Evolutionary conservation across 176 grass and related monocot genomes (phyloP).

Genomic region (Cymbopogon citratus): DNA sequence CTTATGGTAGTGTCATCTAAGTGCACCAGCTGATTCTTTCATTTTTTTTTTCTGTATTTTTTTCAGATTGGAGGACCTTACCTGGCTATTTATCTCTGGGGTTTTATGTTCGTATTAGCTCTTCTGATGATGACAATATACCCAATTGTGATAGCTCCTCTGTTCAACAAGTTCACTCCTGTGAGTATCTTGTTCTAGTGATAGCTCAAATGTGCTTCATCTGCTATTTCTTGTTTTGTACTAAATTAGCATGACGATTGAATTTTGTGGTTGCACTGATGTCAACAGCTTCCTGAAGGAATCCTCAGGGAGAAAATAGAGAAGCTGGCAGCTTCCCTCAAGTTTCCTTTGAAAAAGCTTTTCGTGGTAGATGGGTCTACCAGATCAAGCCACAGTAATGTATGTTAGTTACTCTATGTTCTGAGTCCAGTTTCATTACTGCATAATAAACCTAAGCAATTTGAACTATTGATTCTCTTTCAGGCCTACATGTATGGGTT

Average conservation of each 20-base stretch:
- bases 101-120: conserved; percentile 89
- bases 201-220: background rate
- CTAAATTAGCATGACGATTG: background rate
- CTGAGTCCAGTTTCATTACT: background rate
- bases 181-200: conserved; percentile 48
- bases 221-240: conserved; percentile 8
- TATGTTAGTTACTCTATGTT: conserved; percentile 34
- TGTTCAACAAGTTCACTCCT: conserved; percentile 98
- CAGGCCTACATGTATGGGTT: conserved; percentile 99
- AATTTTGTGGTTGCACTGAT: conserved; percentile 13
- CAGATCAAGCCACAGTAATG: conserved; percentile 98
- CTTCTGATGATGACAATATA: conserved; percentile 96
- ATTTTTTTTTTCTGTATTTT: conserved; percentile 26
- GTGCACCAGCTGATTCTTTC: background rate
- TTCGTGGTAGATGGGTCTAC: conserved; percentile 98
- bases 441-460: too few species aligned
- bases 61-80: conserved; percentile 96
- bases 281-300: conserved; percentile 89
- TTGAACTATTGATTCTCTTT: conserved; percentile 32
- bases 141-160: conserved; percentile 84
- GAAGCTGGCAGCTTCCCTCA: conserved; percentile 86
- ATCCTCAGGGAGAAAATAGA: conserved; percentile 87
- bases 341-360: conserved; percentile 95
- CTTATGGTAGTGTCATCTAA: background rate
- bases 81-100: conserved; percentile 96